phyloP scores from a whole-genome alignment of 2,329 filamentous ascomycete genomes.

The Aspergillus thermomutatus region DNA sequence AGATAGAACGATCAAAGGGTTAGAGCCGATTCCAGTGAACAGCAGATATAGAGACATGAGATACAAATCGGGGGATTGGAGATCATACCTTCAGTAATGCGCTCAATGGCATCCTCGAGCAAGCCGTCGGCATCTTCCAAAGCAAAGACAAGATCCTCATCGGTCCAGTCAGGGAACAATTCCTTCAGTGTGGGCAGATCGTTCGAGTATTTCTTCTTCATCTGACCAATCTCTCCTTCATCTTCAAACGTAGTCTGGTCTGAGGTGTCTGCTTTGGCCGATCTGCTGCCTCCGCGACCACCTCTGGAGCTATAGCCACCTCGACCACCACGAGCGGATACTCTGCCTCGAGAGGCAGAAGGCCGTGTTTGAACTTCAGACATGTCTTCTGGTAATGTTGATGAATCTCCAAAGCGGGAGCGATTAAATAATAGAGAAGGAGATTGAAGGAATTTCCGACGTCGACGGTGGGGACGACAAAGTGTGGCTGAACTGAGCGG shows the following conservation, averaged over 20 bases:
- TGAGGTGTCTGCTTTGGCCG: constrained; percentile 71
- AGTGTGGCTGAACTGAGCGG: constrained; percentile 30
- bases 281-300: constrained; percentile 64
- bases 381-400: constrained; percentile 60
- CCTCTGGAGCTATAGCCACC: constrained; percentile 69
- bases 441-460: constrained; percentile 22
- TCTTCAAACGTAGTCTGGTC: constrained; percentile 68
- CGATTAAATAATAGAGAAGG: constrained; percentile 25
- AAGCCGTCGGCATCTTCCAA: constrained; percentile 68
- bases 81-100: constrained; percentile 47
- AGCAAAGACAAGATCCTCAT: constrained; percentile 89
- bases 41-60: not conserved
- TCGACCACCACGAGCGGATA: constrained; percentile 81
- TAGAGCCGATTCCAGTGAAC: constrained; percentile 4
- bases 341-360: constrained; percentile 81
- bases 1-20: constrained; percentile 12
- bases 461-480: constrained; percentile 26
- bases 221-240: constrained; percentile 83
- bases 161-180: constrained; percentile 93
- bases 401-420: constrained; percentile 24
- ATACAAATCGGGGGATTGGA: not conserved
- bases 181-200: constrained; percentile 82
- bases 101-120: constrained; percentile 48
- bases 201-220: constrained; percentile 82
- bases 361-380: constrained; percentile 89